These are phyloP conservation scores for Gossypium aridum DNA, from an alignment of 441 rosid species.

Conservation along the genomic window DNA sequence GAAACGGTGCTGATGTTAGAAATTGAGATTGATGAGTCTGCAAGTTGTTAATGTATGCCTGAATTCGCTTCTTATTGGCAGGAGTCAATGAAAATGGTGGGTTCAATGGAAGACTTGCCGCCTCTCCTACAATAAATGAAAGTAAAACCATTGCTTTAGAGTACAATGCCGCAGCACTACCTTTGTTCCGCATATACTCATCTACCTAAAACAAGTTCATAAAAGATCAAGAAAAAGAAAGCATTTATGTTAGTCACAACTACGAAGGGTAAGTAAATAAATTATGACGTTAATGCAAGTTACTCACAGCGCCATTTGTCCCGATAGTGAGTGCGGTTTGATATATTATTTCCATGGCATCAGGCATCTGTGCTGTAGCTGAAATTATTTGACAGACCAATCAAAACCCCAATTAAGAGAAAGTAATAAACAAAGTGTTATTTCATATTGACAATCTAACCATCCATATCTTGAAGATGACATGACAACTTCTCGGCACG, in stretches of 20 bases:
- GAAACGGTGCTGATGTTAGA: constrained; percentile 17
- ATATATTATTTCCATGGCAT: constrained; percentile 70
- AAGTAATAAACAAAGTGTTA: background rate
- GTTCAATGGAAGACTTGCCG: constrained; percentile 47
- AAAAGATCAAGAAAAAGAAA: background rate
- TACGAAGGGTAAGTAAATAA: background rate
- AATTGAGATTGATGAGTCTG: constrained; percentile 51
- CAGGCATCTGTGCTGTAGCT: constrained; percentile 71
- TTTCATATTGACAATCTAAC: constrained; percentile 30
- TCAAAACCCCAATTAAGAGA: background rate
- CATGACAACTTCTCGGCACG: constrained; percentile 53
- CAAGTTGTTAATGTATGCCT: constrained; percentile 49
- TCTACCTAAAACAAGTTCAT: constrained; percentile 39
- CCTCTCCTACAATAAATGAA: constrained; percentile 63
- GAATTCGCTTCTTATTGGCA: constrained; percentile 45
- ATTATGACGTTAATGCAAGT: constrained; percentile 1
- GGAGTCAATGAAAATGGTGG: constrained; percentile 52
- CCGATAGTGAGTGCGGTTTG: constrained; percentile 53
- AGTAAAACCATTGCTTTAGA: constrained; percentile 68
- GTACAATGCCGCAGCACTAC: constrained; percentile 47
- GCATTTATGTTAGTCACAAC: background rate
- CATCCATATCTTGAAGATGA: constrained; percentile 41
- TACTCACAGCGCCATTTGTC: constrained; percentile 62
- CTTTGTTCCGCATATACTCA: constrained; percentile 51
- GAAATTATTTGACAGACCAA: constrained; percentile 20